Evolutionary conservation across 768 basidiomycete species (phyloP), one percentile per base, ranked within the genome.

Genomic region (Kondoa malvinella): DNA sequence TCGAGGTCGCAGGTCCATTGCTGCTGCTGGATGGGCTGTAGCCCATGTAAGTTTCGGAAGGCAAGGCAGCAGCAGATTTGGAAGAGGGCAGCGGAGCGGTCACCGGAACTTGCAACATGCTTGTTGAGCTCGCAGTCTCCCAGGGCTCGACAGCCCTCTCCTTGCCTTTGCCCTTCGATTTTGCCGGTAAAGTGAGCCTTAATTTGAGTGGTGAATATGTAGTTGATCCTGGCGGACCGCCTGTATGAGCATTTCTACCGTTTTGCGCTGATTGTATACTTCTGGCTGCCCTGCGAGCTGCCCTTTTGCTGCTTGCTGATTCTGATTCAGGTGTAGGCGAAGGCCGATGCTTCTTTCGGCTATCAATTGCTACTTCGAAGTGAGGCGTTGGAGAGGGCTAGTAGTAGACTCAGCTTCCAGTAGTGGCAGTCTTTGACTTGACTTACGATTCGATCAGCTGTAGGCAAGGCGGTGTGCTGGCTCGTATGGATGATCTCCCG

Each of bases 141-240:
- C 61, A 31, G 30, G 29, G n/a, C 25, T 25, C 58, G 15, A 60
- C 4, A 25, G 58, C n/a, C 30, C 61, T 16, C 32, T 32, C 33
- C 32, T 63, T 63, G 61, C 40, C 40, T 21, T 50, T 50, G 40
- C 40, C 40, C 21, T 32, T 27, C 8, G 29, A 3, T 26, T 25
- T 25, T 25, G 58, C 4, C 12, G 61, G 61, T 8, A 63, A 32
- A 3, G 61, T 33, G 3, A 63, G 32, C n/a, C 61, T 16, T 3
- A 63, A 17, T 29, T 63, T 63, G 29, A 63, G 32, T 3, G 61
- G 30, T 27, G 61, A 63, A 16, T 63, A 17, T 21, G 57, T 59
- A 59, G 57, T 29, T 12, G 4, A 8, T 16, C 16, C 61, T 27
- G 26, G n/a, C 14, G 61, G 61, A 31, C 26, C 14, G 15, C 32